These are phyloP conservation scores for Lentinus tigrinus DNA, from an alignment of 768 basidiomycete species.

Conservation along the genomic window DNA sequence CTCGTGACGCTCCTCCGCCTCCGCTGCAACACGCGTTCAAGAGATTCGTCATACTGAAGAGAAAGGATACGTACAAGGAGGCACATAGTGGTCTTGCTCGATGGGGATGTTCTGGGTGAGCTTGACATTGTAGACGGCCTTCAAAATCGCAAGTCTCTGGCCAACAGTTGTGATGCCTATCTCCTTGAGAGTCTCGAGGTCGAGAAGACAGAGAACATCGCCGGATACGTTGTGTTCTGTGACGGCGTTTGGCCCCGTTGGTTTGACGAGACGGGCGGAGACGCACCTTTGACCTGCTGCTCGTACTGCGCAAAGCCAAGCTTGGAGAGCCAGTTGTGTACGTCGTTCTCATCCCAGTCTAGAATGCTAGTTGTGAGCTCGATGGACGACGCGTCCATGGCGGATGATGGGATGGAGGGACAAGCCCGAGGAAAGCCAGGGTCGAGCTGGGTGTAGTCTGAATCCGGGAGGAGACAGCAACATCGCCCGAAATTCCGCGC, in stretches of 20 bases:
- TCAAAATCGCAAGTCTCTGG: slow-evolving; percentile 88
- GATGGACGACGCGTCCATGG: slow-evolving; percentile 31
- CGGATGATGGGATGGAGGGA: slow-evolving; percentile 9
- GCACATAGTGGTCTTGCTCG: slow-evolving; percentile 82
- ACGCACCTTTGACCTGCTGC: slow-evolving; percentile 70
- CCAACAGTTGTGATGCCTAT: slow-evolving; percentile 90
- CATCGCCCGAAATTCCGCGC: slow-evolving; percentile 4
- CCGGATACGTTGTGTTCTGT: slow-evolving; percentile 91
- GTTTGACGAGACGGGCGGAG: slow-evolving; percentile 14
- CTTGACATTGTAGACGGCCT: slow-evolving; percentile 89
- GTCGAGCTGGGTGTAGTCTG: neutral
- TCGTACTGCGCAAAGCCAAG: slow-evolving; percentile 89
- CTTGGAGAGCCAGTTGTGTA: slow-evolving; percentile 72
- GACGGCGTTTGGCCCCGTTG: slow-evolving; percentile 1
- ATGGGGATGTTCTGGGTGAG: slow-evolving; percentile 79
- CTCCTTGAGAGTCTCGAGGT: slow-evolving; percentile 81
- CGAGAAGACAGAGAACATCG: slow-evolving; percentile 81
- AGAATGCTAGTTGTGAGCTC: slow-evolving; percentile 33
- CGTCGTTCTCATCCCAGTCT: slow-evolving; percentile 77
- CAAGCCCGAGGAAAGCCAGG: slow-evolving; percentile 3
- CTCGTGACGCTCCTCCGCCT: slow-evolving; percentile 54
- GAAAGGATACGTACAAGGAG: slow-evolving; percentile 70
- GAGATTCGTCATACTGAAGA: neutral
- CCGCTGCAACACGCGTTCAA: slow-evolving; percentile 40
- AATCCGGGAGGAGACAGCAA: slow-evolving; percentile 19